Evolutionary conservation across 495 filamentous ascomycete species (phyloP).

Genomic region (Penicillium lagena): DNA sequence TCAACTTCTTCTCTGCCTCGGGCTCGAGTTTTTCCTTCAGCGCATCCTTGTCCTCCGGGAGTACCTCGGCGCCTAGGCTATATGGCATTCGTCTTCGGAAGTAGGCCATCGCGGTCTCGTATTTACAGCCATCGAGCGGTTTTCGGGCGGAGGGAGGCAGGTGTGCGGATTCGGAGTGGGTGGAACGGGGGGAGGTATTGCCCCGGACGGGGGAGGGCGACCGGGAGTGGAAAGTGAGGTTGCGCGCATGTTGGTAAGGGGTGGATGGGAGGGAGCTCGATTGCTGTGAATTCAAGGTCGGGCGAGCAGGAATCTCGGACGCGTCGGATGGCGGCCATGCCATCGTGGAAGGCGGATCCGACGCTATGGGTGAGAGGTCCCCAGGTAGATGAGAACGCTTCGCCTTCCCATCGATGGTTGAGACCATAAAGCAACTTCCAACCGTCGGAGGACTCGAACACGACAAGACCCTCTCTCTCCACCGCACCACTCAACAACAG

Average conservation of each 20-base stretch:
- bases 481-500: constrained; percentile 4
- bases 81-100: constrained; percentile 86
- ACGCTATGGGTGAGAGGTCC: constrained; percentile 39
- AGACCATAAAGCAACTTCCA: constrained; percentile 35
- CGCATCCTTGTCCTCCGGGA: constrained; percentile 60
- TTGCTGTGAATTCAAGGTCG: constrained; percentile 52
- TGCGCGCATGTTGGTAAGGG: constrained; percentile 80
- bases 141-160: constrained; percentile 59
- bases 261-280: constrained; percentile 93
- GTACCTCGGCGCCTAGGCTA: constrained; percentile 66
- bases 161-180: constrained; percentile 79
- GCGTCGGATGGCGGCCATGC: constrained; percentile 33
- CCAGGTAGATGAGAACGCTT: constrained; percentile 28
- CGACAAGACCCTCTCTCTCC: constrained; percentile 12
- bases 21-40: constrained; percentile 62
- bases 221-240: constrained; percentile 75
- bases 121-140: constrained; percentile 62
- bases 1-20: constrained; percentile 72
- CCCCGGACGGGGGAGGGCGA: constrained; percentile 78
- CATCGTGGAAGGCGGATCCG: constrained; percentile 35
- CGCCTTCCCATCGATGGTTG: constrained; percentile 42
- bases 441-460: background rate
- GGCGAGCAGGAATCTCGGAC: constrained; percentile 33
- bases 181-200: constrained; percentile 84
- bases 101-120: constrained; percentile 69